Base-by-base conservation (phyloP, 2,329 filamentous ascomycete species). In the Nannizziopsis arthrosporioides region DNA sequence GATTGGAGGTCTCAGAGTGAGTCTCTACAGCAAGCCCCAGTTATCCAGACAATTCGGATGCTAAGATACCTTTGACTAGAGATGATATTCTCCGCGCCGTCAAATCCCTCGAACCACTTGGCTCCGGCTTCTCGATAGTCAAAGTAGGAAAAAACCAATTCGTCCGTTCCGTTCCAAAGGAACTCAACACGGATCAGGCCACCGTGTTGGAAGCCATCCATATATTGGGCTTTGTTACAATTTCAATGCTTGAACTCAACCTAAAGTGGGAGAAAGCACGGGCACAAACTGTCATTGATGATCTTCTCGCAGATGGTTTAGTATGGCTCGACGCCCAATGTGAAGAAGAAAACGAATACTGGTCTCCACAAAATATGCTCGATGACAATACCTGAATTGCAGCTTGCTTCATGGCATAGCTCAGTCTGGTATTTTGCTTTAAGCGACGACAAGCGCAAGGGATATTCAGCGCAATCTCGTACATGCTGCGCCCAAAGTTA, bases 1-100 rank as follows among this genome's bases (percentile, higher is more conserved):
- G 82, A 6, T 76, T 85, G 49, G 81, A 85, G 60, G 81, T 95
- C 43, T 84, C 84, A 6, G 88, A 95, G 73, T 83, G 71, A 37
- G 53, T 50, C 44, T 31, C 43, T 32, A n/a, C 9, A 14, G 7
- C 5, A 1, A 36, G 15, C n/a, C 6, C 30, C 22, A 18, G 3
- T 9, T 19, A 11, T 15, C 2, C 2, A 14, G 22, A 34, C 8
- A 3, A 19, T 11, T 3, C 38, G 11, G 35, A 42, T 11, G 6
- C 11, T 43, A 37, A 36, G 15, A 12, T 36, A 36, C 10, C 19
- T n/a, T n/a, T n/a, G n/a, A 8, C 17, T 54, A 82, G 79, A 59
- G 92, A 96, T 65, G 92, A 98, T 64, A 82, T 98, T 36, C 77
- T 92, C 47, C 81, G 89, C 15, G 90, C 92, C 0, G 88, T 96